Evolutionary conservation across 139 green algal genomes (phyloP).

Genomic region (Diplosphaera chodatii): DNA sequence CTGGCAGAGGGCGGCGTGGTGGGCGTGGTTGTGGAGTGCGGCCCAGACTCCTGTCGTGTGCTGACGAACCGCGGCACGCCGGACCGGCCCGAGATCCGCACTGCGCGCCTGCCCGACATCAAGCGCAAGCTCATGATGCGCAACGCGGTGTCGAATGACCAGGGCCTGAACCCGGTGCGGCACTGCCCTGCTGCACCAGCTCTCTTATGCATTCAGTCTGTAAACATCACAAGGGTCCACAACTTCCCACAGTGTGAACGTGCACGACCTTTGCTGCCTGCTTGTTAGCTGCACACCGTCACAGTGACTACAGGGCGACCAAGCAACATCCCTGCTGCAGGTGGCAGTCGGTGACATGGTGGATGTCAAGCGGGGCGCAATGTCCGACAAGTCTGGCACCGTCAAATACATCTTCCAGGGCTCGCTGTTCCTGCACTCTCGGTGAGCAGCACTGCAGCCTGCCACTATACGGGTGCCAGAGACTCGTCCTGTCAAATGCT

Average conservation of each 20-base stretch:
- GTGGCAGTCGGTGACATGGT: constrained; percentile 39
- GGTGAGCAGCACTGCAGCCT: too few relatives aligned
- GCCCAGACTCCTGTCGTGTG: constrained; percentile 55
- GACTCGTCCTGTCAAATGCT: too few relatives aligned
- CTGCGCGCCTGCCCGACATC: constrained; percentile 69
- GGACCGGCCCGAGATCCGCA: constrained; percentile 65
- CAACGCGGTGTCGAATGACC: constrained; percentile 46
- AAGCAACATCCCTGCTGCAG: too few relatives aligned
- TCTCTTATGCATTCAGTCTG: too few relatives aligned
- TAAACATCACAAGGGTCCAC: too few relatives aligned
- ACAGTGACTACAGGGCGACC: too few relatives aligned
- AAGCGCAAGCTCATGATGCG: constrained; percentile 67
- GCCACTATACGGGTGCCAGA: too few relatives aligned
- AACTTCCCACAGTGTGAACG: too few relatives aligned
- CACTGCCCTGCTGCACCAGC: not conserved
- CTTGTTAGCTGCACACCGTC: too few relatives aligned
- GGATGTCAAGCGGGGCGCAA: constrained; percentile 45
- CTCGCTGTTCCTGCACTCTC: constrained; percentile 64
- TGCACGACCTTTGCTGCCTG: too few relatives aligned
- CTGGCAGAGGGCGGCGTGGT: constrained; percentile 57
- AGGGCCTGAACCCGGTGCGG: constrained; percentile 3
- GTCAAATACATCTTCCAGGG: constrained; percentile 70
- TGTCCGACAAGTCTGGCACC: constrained; percentile 49
- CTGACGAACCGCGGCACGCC: constrained; percentile 54
- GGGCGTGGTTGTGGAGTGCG: constrained; percentile 71